phyloP scores from a whole-genome alignment of 2,329 filamentous ascomycete genomes.

The Ceratocystis harringtonii region DNA sequence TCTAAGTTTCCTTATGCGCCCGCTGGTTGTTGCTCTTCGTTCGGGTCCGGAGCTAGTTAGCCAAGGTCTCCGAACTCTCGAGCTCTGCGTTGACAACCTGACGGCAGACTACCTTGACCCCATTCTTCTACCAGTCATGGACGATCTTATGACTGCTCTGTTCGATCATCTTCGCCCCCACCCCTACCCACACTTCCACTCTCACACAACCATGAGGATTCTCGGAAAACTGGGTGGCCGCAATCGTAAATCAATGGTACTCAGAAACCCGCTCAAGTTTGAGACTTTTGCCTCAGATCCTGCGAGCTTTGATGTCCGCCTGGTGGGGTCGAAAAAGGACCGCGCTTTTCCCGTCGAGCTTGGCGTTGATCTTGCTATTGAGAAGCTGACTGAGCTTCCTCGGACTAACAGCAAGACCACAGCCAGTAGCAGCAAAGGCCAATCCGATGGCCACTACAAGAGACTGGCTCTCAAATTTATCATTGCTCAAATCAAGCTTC shows the following conservation, averaged over 20 bases:
- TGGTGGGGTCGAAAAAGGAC: conserved; percentile 81
- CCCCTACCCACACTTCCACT: conserved; percentile 93
- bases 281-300: conserved; percentile 76
- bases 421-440: conserved; percentile 33
- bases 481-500: conserved; percentile 75
- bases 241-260: conserved; percentile 89
- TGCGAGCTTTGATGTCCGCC: conserved; percentile 72
- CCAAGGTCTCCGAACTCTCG: conserved; percentile 81
- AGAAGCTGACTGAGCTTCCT: conserved; percentile 68
- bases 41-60: conserved; percentile 88
- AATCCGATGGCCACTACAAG: conserved; percentile 73
- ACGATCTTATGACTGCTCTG: conserved; percentile 93
- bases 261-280: conserved; percentile 69
- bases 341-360: conserved; percentile 74
- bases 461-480: conserved; percentile 81
- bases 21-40: conserved; percentile 84
- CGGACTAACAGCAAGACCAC: conserved; percentile 36
- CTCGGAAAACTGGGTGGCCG: conserved; percentile 89
- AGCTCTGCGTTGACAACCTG: conserved; percentile 94
- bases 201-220: conserved; percentile 95
- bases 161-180: conserved; percentile 91
- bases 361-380: conserved; percentile 76
- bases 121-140: conserved; percentile 97
- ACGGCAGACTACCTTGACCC: conserved; percentile 96
- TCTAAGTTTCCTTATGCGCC: conserved; percentile 90